phyloP scores from a whole-genome alignment of 371 early-diverging fungal species.

The Mortierella polycephala region DNA sequence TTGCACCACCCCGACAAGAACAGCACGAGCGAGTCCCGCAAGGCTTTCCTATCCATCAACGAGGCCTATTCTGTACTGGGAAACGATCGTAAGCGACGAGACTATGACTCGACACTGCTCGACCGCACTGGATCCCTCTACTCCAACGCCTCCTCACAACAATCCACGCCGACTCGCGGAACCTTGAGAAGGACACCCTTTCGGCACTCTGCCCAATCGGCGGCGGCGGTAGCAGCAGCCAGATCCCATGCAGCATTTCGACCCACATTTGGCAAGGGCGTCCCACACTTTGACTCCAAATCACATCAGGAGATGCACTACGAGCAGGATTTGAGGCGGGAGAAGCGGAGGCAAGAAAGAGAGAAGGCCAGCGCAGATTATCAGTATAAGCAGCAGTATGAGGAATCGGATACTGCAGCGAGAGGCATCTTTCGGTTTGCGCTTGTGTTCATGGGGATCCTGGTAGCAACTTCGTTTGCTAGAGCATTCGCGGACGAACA shows the following conservation, averaged over 20 bases:
- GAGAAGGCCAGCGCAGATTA: conserved; percentile 24
- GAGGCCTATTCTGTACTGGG: conserved; percentile 89
- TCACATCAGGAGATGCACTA: conserved; percentile 54
- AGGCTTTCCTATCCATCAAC: conserved; percentile 81
- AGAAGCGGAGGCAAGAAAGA: conserved; percentile 33
- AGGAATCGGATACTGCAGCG: conserved; percentile 15
- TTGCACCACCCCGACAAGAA: conserved; percentile 90
- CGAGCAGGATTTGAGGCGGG: conserved; percentile 35
- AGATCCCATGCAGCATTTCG: conserved; percentile 21
- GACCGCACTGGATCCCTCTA: conserved; percentile 44
- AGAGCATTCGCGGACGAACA: conserved; percentile 42
- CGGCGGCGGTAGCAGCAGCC: conserved; percentile 41
- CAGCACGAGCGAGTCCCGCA: conserved; percentile 72
- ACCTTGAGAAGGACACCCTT: conserved; percentile 44
- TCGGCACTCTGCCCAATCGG: conserved; percentile 51
- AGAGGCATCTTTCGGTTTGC: conserved; percentile 17
- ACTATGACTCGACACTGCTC: conserved; percentile 73
- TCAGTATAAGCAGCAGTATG: conserved; percentile 10
- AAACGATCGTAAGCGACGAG: conserved; percentile 75
- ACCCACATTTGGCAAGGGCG: conserved; percentile 8
- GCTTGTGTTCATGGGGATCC: conserved; percentile 19
- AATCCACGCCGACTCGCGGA: conserved; percentile 21
- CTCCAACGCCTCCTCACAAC: conserved; percentile 11
- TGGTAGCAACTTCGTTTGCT: conserved; percentile 22
- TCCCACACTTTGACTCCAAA: conserved; percentile 41